Conservation (phyloP, 2,329 filamentous ascomycete species). For the Chrysoporthe puriensis region DNA sequence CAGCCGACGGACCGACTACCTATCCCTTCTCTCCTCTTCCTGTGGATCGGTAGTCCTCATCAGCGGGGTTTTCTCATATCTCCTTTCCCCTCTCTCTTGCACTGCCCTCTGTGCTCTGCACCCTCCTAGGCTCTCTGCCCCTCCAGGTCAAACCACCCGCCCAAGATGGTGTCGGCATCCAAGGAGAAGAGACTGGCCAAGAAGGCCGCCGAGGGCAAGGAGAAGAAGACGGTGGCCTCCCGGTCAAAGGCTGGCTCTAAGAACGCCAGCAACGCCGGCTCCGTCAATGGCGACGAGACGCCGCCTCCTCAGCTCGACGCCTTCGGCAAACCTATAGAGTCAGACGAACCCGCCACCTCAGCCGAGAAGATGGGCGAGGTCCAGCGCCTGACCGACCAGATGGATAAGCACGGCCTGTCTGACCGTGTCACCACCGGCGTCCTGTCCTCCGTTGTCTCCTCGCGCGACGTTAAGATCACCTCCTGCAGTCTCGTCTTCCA, state of each 20-base stretch:
- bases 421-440: constrained; percentile 99
- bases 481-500: constrained; percentile 95
- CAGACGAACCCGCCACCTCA: constrained; percentile 70
- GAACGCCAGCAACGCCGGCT: constrained; percentile 63
- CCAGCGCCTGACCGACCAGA: constrained; percentile 85
- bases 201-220: constrained; percentile 73
- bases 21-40: neutral
- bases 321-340: constrained; percentile 58
- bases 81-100: neutral
- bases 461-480: constrained; percentile 96
- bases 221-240: constrained; percentile 76
- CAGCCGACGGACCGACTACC: neutral
- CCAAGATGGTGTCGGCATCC: constrained; percentile 69
- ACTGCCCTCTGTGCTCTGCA: neutral
- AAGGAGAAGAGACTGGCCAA: constrained; percentile 75
- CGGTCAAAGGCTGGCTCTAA: constrained; percentile 70
- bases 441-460: constrained; percentile 79
- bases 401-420: constrained; percentile 94
- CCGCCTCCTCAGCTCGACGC: constrained; percentile 54
- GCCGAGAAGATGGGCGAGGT: constrained; percentile 78
- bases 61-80: neutral
- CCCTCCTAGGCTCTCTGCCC: neutral
- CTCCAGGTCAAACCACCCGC: constrained; percentile 2
- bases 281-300: constrained; percentile 70
- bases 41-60: neutral